Evolutionary conservation across 2,329 filamentous ascomycete species (phyloP), one percentile per base, ranked within the genome.

Genomic region (Neopestalotiopsis clavispora): DNA sequence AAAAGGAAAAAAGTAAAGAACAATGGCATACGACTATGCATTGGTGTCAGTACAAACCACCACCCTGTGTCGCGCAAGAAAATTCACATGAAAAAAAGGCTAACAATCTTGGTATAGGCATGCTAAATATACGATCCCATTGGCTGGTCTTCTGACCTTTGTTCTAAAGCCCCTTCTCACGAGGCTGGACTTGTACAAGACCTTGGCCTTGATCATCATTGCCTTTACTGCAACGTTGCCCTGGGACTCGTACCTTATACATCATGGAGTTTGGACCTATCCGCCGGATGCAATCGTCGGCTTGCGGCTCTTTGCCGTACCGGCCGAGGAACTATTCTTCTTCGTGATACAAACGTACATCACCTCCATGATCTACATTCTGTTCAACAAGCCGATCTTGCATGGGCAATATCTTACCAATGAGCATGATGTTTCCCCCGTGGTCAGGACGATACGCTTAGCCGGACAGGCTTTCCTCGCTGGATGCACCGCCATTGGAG

Each of bases 281-380:
- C 91, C 92, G 1, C 80, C 84, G 12, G 82, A 89, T 74, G 91
- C 87, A 23, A 87, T 94, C 40, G 74, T 91, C 45, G 92, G 92
- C 0, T 84, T 84, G 0, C 90, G 84, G 1, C 76, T 93, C 17
- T 88, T 87, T 73, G 81, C 83, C n/a, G 92, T 94, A 20, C 92
- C 92, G 0, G 78, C 86, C 4, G 92, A 94, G 74, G 92, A 94
- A 76, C 79, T 94, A 4, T 94, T 94, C 80, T 94, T 94, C 84
- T 94, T 94, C 77, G 80, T 92, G 23, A 87, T 94, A 30, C 92
- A 94, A 79, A 94, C 92, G 1, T 94, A 92, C 78, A 92, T 89
- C 74, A 93, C 91, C 0, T 86, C 88, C 0, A 79, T 93, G 64
- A 76, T 94, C 9, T 94, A 94, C 74, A 83, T 92, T 10, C 79